A percentile compares a stretch with the other conserved stretches of the same genome.
These are phyloP conservation scores for Cadophora malorum DNA, from an alignment of 2,329 filamentous ascomycete genomes.

Conservation along the genomic window DNA sequence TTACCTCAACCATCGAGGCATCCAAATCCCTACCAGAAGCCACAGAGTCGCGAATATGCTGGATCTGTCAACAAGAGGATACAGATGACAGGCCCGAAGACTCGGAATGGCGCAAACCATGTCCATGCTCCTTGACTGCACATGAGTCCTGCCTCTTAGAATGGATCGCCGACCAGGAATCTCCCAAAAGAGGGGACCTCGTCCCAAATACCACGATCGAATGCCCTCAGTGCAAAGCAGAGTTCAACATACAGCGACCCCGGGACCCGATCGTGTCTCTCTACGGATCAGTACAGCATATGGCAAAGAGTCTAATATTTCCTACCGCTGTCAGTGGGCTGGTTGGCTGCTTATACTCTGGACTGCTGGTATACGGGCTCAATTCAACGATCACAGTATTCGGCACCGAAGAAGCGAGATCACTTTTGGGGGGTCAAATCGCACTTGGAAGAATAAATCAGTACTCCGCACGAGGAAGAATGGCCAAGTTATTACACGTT, in stretches of 20 bases:
- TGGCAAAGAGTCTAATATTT: constrained; percentile 37
- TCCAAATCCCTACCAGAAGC: not conserved
- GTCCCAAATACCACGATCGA: constrained; percentile 67
- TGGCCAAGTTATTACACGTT: constrained; percentile 3
- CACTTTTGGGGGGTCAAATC: constrained; percentile 26
- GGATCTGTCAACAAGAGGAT: constrained; percentile 67
- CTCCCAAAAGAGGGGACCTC: constrained; percentile 57
- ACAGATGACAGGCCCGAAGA: constrained; percentile 54
- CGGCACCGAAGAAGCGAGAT: constrained; percentile 62
- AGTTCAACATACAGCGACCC: constrained; percentile 78
- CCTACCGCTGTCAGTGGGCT: constrained; percentile 43
- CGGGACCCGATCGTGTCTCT: constrained; percentile 69
- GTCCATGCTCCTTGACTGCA: constrained; percentile 86
- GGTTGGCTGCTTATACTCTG: constrained; percentile 54
- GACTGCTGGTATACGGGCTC: constrained; percentile 63
- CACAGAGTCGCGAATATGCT: constrained; percentile 56
- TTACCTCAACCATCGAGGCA: constrained; percentile 4
- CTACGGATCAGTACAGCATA: constrained; percentile 34
- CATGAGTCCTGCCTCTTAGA: constrained; percentile 89
- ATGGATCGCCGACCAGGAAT: constrained; percentile 92
- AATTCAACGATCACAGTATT: constrained; percentile 71
- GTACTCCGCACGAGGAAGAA: not conserved
- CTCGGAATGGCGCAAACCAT: constrained; percentile 81
- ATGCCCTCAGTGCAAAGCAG: constrained; percentile 89
- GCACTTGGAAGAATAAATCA: not conserved